Base-by-base conservation (phyloP, 2,329 filamentous ascomycete species). In the Trichoderma gracile region DNA sequence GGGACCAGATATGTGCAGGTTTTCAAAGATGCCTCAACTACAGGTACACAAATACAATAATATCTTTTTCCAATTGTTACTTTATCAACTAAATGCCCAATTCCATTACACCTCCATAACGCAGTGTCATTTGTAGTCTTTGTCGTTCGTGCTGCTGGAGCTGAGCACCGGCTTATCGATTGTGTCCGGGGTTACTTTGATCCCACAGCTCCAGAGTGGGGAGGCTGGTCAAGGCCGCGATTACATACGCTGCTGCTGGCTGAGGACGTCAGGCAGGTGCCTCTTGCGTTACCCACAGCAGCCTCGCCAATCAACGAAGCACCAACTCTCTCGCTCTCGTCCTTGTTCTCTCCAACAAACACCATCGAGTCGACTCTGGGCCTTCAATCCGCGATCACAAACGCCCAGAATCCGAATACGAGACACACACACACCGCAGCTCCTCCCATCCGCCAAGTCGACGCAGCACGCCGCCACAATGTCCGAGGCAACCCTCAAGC, bases 401-500 rank as follows among this genome's bases (percentile, higher is more conserved):
- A 46, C 38, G 40, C 25, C 15, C n/a, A 52, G 19, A 52, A 30
- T n/a, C 15, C 27, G 6, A 23, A 54, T 53, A 23, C 58, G 9
- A 45, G 8, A 46, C 12, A 15, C 27, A 10, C 49, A 10, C 49
- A 15, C 14, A 8, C 15, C 15, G n/a, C 52, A 45, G 25, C 15
- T 2, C 25, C 25, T 40, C 33, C 23, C 2, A 38, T 33, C 21
- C 19, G 30, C 21, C 56, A 17, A 62, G 42, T 54, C 56, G 47
- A 63, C 42, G 21, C 57, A 43, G 27, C 38, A 55, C 53, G 38
- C 49, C 65, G 63, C 66, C 71, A 76, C 63, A 76, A 96, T 96
- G 93, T 90, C 93, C 74, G 91, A 93, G 80, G 87, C 87, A 79
- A 80, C 85, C 74, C 80, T 95, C 78, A 96, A 96, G 86, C 92